phyloP scores from a whole-genome alignment of 208 protist species.

The Leishmania aethiopica region DNA sequence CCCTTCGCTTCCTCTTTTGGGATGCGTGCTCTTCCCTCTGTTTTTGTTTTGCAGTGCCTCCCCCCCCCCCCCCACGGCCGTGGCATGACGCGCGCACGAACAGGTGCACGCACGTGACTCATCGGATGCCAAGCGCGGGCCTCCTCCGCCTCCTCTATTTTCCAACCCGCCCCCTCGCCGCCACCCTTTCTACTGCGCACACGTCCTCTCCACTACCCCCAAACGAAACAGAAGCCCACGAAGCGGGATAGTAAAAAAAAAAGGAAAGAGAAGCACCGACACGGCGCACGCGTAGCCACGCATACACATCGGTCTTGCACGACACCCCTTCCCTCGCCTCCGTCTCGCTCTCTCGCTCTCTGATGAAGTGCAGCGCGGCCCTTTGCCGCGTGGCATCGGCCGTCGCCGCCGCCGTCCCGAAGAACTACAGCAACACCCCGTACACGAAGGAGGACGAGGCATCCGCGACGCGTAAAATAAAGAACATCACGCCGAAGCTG shows the following conservation, averaged over 20 bases:
- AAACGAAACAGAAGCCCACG: neutral
- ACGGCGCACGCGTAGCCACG: neutral
- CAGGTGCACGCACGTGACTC: neutral
- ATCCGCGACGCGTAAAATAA: too few relatives aligned
- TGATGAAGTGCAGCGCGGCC: conserved; percentile 20
- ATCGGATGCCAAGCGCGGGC: neutral
- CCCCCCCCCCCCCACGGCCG: too few relatives aligned
- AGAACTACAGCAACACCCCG: conserved; percentile 49
- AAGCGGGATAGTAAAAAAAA: neutral
- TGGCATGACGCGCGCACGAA: neutral
- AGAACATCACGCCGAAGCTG: neutral
- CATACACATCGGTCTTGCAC: neutral
- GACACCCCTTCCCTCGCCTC: neutral
- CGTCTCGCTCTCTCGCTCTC: neutral
- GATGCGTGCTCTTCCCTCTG: neutral
- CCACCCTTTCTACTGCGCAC: neutral
- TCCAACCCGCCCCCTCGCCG: neutral
- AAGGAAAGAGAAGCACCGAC: neutral
- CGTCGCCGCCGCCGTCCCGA: conserved; percentile 30
- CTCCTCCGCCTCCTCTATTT: neutral
- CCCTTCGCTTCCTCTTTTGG: neutral
- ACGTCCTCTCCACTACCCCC: neutral
- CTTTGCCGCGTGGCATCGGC: conserved; percentile 11
- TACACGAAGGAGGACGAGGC: conserved; percentile 28
- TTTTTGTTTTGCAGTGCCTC: neutral